Conservation (phyloP, 164 flowering plant species). For the Houttuynia cordata region DNA sequence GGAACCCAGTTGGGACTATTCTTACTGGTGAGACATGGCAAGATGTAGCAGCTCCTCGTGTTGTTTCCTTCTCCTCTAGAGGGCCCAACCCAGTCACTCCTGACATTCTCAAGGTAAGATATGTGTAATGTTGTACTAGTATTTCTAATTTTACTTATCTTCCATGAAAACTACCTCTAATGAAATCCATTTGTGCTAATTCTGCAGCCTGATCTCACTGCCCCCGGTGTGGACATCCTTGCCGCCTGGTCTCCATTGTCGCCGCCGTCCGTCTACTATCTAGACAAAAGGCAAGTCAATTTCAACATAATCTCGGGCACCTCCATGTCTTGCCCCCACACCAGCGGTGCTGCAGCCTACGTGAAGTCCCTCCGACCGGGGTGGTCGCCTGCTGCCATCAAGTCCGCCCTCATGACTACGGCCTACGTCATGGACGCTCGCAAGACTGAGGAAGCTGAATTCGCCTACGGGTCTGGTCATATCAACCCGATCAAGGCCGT, state of each 20-base stretch:
- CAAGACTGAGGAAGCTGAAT: slow-evolving; percentile 27
- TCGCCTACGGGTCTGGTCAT: slow-evolving; percentile 48
- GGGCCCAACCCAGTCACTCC: slow-evolving; percentile 26
- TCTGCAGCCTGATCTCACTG: slow-evolving; percentile 29
- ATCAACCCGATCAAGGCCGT: slow-evolving; percentile 29
- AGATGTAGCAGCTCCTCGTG: slow-evolving; percentile 21
- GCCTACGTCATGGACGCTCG: slow-evolving; percentile 23
- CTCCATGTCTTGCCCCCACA: slow-evolving; percentile 48
- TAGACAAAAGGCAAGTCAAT: slow-evolving; percentile 18
- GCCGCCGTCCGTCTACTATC: slow-evolving; percentile 9
- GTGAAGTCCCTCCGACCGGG: slow-evolving; percentile 29
- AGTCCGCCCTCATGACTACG: slow-evolving; percentile 45
- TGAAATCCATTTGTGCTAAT: background rate
- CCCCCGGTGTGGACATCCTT: slow-evolving; percentile 31
- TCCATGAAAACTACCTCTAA: background rate
- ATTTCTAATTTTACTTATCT: too few relatives aligned
- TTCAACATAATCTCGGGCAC: slow-evolving; percentile 34
- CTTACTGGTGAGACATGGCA: slow-evolving; percentile 12
- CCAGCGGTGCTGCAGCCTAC: slow-evolving; percentile 32
- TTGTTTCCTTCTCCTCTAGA: slow-evolving; percentile 28
- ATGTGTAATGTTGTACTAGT: too few relatives aligned
- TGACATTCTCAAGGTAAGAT: slow-evolving; percentile 28
- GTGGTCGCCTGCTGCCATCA: slow-evolving; percentile 44
- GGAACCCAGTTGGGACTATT: slow-evolving; percentile 27
- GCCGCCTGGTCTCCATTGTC: slow-evolving; percentile 27